These are phyloP conservation scores for Westerdykella aurantiaca DNA, from an alignment of 2,329 filamentous ascomycete genomes.

Conservation along the genomic window DNA sequence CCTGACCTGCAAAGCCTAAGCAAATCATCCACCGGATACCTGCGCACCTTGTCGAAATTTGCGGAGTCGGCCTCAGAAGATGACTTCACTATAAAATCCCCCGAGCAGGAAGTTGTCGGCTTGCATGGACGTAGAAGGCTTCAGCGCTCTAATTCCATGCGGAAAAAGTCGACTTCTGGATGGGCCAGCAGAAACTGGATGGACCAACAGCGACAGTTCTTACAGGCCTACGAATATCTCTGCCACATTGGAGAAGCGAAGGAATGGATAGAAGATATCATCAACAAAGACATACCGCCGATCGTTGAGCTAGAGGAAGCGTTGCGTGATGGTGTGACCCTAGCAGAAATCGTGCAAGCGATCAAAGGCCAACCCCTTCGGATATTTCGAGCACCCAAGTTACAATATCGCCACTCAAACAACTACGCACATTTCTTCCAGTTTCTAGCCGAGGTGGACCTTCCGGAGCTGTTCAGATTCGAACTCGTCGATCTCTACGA, in stretches of 20 bases:
- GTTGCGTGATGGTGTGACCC: conserved; percentile 82
- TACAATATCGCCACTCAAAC: conserved; percentile 94
- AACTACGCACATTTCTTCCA: conserved; percentile 96
- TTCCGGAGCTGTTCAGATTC: conserved; percentile 94
- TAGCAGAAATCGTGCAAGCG: conserved; percentile 89
- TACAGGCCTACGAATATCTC: conserved; percentile 96
- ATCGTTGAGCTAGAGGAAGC: conserved; percentile 93
- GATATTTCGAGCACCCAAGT: conserved; percentile 77
- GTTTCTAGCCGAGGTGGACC: conserved; percentile 82
- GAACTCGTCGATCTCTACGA: conserved; percentile 97
- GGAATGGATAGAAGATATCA: conserved; percentile 95
- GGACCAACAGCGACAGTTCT: conserved; percentile 94
- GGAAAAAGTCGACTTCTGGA: conserved; percentile 49
- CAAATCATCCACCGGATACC: conserved; percentile 82
- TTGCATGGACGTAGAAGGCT: conserved; percentile 77
- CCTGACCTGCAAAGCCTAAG: conserved; percentile 73
- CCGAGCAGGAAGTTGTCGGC: conserved; percentile 80
- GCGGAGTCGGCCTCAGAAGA: conserved; percentile 69
- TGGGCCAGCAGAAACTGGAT: conserved; percentile 93
- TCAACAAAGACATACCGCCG: conserved; percentile 76
- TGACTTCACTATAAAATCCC: conserved; percentile 72
- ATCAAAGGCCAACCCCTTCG: conserved; percentile 69
- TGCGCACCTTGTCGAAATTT: conserved; percentile 79
- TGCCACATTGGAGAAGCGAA: conserved; percentile 99
- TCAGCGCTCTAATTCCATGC: conserved; percentile 59